phyloP scores from a whole-genome alignment of 352 stramenopile genomes.

The Globisporangium cylindrosporum region DNA sequence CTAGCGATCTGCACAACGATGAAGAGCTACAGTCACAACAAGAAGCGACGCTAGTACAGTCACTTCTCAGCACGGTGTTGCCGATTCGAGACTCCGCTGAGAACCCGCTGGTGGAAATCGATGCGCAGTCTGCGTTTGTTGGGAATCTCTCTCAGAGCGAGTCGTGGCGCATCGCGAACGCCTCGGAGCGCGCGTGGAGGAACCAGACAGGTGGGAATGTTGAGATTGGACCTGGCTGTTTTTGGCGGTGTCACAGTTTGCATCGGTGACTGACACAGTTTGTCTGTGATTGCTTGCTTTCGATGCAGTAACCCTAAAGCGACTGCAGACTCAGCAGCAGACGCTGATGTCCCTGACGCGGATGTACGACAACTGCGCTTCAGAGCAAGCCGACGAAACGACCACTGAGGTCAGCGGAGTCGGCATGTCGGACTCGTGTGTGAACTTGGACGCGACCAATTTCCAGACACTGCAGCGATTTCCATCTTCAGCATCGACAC shows the following conservation, averaged over 20 bases:
- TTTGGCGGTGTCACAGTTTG: not conserved
- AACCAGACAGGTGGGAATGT: constrained; percentile 11
- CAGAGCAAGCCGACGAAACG: not conserved
- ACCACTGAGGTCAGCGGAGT: not conserved
- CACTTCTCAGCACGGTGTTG: constrained; percentile 7
- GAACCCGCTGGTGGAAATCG: constrained; percentile 7
- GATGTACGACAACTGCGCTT: constrained; percentile 7
- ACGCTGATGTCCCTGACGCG: constrained; percentile 5
- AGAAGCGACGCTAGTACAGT: constrained; percentile 5
- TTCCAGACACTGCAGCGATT: not conserved
- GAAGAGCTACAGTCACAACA: not conserved
- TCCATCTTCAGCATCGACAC: not conserved
- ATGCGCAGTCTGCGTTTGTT: not conserved
- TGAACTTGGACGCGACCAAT: not conserved
- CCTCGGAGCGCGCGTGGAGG: not conserved
- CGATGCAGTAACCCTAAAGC: not conserved
- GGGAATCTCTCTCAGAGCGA: not conserved
- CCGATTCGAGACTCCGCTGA: constrained; percentile 6
- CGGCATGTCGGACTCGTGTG: not conserved
- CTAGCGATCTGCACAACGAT: not conserved
- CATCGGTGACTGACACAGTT: not conserved
- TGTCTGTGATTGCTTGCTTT: not conserved
- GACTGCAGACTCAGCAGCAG: not conserved
- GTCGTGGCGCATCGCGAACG: not conserved
- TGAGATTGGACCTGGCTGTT: not conserved